phyloP scores from a whole-genome alignment of 768 basidiomycete species.

The Megacollybia marginata region DNA sequence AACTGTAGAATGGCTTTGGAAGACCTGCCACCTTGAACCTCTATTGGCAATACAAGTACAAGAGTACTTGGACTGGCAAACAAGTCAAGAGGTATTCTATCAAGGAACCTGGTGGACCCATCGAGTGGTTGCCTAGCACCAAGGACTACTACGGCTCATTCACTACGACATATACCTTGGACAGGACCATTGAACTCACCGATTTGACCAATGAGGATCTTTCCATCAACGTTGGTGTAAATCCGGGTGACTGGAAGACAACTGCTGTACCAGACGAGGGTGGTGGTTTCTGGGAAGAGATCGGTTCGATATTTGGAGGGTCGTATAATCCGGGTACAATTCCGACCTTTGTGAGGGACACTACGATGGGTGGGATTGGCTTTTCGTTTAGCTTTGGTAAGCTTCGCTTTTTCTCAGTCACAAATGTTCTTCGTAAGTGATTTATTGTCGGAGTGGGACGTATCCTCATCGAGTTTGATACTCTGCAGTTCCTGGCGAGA shows the following conservation, averaged over 20 bases:
- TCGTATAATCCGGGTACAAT: too few species aligned
- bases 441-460: too few species aligned
- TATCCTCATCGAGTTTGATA: too few species aligned
- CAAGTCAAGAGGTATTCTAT: neutral
- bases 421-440: too few species aligned
- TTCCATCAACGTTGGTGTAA: neutral
- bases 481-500: too few species aligned
- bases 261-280: neutral
- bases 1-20: too few species aligned
- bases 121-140: neutral
- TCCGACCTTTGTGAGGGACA: too few species aligned
- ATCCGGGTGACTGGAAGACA: neutral
- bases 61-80: neutral
- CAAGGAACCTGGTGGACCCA: neutral
- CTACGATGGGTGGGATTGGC: too few species aligned
- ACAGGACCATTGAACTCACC: neutral
- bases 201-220: neutral
- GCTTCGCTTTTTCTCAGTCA: too few species aligned
- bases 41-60: too few species aligned
- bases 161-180: conserved; percentile 1
- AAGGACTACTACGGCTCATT: neutral
- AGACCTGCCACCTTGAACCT: too few species aligned
- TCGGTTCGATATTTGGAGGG: neutral
- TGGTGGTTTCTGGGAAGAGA: neutral
- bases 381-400: too few species aligned